These are phyloP conservation scores for Quercus variabilis DNA, from an alignment of 306 rosid species.

Conservation along the genomic window DNA sequence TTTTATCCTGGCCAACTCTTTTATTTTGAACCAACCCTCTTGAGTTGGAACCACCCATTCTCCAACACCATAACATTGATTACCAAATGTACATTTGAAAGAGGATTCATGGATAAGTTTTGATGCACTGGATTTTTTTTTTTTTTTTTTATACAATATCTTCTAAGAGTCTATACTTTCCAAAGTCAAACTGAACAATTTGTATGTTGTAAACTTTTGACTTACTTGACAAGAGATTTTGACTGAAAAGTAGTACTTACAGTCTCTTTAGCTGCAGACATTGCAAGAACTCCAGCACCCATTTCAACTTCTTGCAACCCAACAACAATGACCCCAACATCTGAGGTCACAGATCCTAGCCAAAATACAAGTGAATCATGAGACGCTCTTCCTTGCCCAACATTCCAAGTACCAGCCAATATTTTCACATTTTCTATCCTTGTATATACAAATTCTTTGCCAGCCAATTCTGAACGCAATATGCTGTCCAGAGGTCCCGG, in stretches of 20 bases:
- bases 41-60: not conserved
- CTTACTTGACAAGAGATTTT: not conserved
- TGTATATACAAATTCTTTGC: constrained; percentile 82
- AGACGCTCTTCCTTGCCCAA: constrained; percentile 95
- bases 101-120: not conserved
- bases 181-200: not conserved
- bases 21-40: not conserved
- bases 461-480: constrained; percentile 67
- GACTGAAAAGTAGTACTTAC: constrained; percentile 44
- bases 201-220: not conserved
- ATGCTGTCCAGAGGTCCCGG: constrained; percentile 84
- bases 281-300: constrained; percentile 99
- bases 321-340: constrained; percentile 79
- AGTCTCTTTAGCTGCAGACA: constrained; percentile 98
- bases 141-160: not conserved
- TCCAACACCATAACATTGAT: not conserved
- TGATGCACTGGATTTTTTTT: not conserved
- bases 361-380: constrained; percentile 86
- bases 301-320: constrained; percentile 99
- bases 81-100: not conserved
- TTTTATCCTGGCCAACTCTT: not conserved
- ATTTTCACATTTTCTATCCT: constrained; percentile 72
- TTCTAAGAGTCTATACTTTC: not conserved
- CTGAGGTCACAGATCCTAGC: constrained; percentile 78
- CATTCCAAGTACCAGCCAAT: constrained; percentile 96